Percentiles rank a stretch among this genome's conserved stretches.
Conservation (phyloP, 768 basidiomycete genomes). For the Pulveroboletus ravenelii region DNA sequence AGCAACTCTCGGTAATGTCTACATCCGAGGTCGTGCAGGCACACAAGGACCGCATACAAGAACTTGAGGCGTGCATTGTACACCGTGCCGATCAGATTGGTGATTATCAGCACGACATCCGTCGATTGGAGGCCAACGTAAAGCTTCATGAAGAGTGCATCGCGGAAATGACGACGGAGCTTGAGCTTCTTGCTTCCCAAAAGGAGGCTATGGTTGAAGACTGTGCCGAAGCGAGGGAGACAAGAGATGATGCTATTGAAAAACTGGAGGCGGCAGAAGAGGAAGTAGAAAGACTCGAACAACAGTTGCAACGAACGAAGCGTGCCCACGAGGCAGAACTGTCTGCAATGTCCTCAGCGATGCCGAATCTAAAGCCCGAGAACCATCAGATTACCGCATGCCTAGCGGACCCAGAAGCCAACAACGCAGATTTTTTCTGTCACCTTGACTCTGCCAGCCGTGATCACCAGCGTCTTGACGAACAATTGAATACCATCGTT, state of each 20-base stretch:
- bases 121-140: conserved; percentile 70
- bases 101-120: conserved; percentile 75
- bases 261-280: conserved; percentile 60
- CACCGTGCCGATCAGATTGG: conserved; percentile 72
- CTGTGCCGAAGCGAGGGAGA: conserved; percentile 71
- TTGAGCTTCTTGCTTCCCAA: conserved; percentile 61
- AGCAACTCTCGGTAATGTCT: conserved; percentile 63
- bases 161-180: conserved; percentile 61
- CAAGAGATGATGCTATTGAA: conserved; percentile 58
- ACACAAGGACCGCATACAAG: conserved; percentile 60
- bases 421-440: conserved; percentile 12
- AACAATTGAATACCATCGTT: conserved; percentile 4
- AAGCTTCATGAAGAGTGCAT: conserved; percentile 71
- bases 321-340: conserved; percentile 34
- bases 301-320: conserved; percentile 14
- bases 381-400: conserved; percentile 24
- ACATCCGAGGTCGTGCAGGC: conserved; percentile 49
- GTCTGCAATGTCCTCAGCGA: conserved; percentile 34
- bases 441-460: conserved; percentile 13
- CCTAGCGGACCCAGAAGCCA: conserved; percentile 12
- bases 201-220: conserved; percentile 83
- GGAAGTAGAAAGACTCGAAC: conserved; percentile 46
- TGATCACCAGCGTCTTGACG: conserved; percentile 7
- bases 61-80: conserved; percentile 60
- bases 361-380: conserved; percentile 34